Conservation (phyloP, 2,329 filamentous ascomycete genomes). For the Sporothrix globosa region DNA sequence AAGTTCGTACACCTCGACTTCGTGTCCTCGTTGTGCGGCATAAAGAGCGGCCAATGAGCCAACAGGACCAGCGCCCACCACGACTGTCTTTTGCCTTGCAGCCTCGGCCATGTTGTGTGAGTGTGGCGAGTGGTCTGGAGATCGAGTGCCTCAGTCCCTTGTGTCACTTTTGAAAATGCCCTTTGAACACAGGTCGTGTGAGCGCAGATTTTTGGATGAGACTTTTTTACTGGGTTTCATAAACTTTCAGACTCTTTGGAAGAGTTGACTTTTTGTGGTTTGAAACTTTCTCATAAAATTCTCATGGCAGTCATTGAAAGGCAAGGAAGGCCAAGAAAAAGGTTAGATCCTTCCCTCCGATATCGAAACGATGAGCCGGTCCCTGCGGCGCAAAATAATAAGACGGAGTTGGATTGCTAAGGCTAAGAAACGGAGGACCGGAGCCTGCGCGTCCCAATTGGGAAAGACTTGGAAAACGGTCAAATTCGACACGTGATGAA, state of each 20-base stretch:
- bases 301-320: not conserved
- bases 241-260: not conserved
- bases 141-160: not conserved
- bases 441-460: not conserved
- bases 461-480: not conserved
- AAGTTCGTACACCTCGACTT: slow-evolving; percentile 93
- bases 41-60: slow-evolving; percentile 91
- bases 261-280: not conserved
- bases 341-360: slow-evolving; percentile 24
- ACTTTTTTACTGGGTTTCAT: slow-evolving; percentile 11
- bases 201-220: not conserved
- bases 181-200: not conserved
- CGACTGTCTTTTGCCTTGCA: slow-evolving; percentile 69
- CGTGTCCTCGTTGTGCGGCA: slow-evolving; percentile 81
- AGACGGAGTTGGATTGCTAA: slow-evolving; percentile 20
- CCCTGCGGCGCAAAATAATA: not conserved
- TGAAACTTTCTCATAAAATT: not conserved
- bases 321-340: not conserved
- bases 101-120: slow-evolving; percentile 26
- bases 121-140: not conserved
- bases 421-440: slow-evolving; percentile 16
- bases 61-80: slow-evolving; percentile 92
- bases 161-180: slow-evolving; percentile 1
- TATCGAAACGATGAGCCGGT: slow-evolving; percentile 28
- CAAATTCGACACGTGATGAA: not conserved